Conservation (phyloP, 257 asterid genomes). For the Capsicum chinense region DNA sequence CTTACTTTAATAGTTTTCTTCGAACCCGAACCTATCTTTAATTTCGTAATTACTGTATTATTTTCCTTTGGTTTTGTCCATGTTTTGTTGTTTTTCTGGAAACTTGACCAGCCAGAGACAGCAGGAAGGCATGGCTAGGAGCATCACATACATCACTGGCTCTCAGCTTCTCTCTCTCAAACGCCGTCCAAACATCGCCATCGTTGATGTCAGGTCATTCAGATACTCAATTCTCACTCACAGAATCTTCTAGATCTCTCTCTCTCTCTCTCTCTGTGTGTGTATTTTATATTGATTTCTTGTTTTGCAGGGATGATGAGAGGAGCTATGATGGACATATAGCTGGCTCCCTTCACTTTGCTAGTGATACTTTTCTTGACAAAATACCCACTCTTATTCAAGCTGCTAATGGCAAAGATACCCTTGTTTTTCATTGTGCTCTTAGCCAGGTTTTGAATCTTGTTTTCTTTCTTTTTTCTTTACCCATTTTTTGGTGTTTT, state of each 20-base stretch:
- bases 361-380: slow-evolving; percentile 73
- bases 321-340: slow-evolving; percentile 93
- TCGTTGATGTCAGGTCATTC: slow-evolving; percentile 79
- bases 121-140: slow-evolving; percentile 56
- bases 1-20: too few relatives aligned
- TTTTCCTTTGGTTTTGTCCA: neutral
- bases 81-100: neutral
- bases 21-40: too few relatives aligned
- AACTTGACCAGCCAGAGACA: neutral
- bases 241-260: neutral
- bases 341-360: slow-evolving; percentile 87
- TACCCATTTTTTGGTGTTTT: neutral
- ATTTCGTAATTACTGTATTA: neutral
- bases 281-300: neutral
- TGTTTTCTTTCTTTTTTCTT: neutral
- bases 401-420: slow-evolving; percentile 78
- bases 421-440: slow-evolving; percentile 96
- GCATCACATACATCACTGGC: slow-evolving; percentile 73
- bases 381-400: slow-evolving; percentile 72
- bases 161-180: slow-evolving; percentile 73
- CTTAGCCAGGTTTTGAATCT: slow-evolving; percentile 79
- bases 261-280: neutral
- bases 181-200: slow-evolving; percentile 68
- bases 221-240: neutral
- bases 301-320: slow-evolving; percentile 74